phyloP scores from a whole-genome alignment of 2,329 filamentous ascomycete genomes.

The Cucurbitaria berberidis region DNA sequence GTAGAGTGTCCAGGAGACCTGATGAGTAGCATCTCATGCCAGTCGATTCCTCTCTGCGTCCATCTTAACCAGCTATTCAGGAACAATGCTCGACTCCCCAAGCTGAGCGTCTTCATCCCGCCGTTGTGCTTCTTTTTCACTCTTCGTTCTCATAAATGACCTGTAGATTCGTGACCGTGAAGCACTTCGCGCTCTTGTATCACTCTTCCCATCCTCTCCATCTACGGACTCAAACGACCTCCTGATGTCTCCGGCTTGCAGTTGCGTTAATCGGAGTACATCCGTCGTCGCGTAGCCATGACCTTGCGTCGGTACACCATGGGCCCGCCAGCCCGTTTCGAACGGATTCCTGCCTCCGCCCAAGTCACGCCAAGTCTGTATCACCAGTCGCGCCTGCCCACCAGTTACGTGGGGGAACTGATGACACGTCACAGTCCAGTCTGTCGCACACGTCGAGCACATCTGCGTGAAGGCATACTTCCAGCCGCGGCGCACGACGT shows the following conservation, averaged over 20 bases:
- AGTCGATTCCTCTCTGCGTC: neutral
- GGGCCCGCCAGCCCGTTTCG: constrained; percentile 33
- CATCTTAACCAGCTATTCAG: constrained; percentile 11
- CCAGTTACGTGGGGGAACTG: constrained; percentile 12
- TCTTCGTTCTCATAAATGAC: constrained; percentile 18
- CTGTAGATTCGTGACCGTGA: constrained; percentile 9
- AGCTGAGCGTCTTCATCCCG: constrained; percentile 13
- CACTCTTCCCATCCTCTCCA: neutral
- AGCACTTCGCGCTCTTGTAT: neutral
- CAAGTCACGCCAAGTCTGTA: constrained; percentile 37
- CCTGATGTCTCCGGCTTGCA: constrained; percentile 23
- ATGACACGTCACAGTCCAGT: constrained; percentile 26
- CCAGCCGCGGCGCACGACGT: constrained; percentile 25
- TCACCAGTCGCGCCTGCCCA: constrained; percentile 17
- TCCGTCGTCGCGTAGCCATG: constrained; percentile 3
- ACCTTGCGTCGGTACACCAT: constrained; percentile 23
- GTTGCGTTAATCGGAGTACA: constrained; percentile 5
- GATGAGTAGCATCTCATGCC: neutral
- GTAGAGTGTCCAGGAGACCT: neutral
- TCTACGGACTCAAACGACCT: constrained; percentile 24
- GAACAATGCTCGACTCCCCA: constrained; percentile 6
- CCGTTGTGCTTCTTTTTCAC: constrained; percentile 15
- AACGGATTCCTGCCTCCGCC: constrained; percentile 34
- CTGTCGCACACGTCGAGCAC: constrained; percentile 35
- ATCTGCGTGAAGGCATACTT: constrained; percentile 20